Evolutionary conservation across 2,329 filamentous ascomycete genomes (phyloP), one percentile per base, ranked within the genome.

Genomic region (Fusarium clavum): DNA sequence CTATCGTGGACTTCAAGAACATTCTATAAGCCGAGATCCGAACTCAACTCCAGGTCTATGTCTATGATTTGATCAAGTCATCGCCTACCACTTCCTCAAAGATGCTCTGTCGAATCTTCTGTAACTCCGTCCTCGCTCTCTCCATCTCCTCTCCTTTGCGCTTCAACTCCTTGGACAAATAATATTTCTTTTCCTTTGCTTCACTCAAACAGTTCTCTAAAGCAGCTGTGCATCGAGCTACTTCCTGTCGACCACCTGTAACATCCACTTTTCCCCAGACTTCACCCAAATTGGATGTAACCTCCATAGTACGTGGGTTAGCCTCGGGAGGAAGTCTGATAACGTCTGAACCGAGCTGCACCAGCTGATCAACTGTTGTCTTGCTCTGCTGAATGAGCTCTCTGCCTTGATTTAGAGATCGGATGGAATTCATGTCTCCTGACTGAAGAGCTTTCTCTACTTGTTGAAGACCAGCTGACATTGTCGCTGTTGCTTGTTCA

Each of bases 241-340:
- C 77, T 62, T 83, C 79, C 27, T 56, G 57, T 43, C 79, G 77
- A 5, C 81, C 83, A 18, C 79, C 73, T 70, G 85, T 83, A 63
- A 89, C 84, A 75, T 86, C 81, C 14, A 85, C 79, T 64, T 85
- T 84, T 74, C 87, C 86, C 5, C 80, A 80, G 78, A 84, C 82
- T 61, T 88, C 85, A 10, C 79, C 79, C 75, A 87, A 80, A 16
- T 61, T 54, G 9, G 62, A 62, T 11, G 57, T 70, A 5, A 67
- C 32, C 18, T 69, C 66, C 57, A 86, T 78, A 57, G 76, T 80
- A 1, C 84, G 83, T 43, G 83, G 79, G 1, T 82, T 81, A 48
- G 87, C 83, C 22, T 76, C 75, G 22, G 86, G 79, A 0, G 61
- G 63, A 9, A 69, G 61, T 10, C 47, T 48, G 20, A 53, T 56